These are phyloP conservation scores for Citrus trifoliata DNA, from an alignment of 345 rosid genomes.

Conservation along the genomic window DNA sequence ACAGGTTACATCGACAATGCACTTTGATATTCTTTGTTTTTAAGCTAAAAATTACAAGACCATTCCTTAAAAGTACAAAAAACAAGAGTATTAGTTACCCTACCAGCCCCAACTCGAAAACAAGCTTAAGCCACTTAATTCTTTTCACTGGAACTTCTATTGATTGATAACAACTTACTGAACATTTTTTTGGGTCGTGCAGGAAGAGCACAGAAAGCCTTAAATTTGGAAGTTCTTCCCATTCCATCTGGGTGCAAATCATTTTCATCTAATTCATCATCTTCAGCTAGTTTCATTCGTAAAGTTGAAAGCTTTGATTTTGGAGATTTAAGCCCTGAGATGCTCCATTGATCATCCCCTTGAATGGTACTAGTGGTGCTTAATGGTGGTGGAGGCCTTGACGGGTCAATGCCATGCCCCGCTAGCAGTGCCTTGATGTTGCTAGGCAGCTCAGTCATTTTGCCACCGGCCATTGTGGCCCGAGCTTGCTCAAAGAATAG, in stretches of 20 bases:
- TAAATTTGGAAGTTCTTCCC: slow-evolving; percentile 56
- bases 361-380: slow-evolving; percentile 67
- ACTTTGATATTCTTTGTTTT: slow-evolving; percentile 33
- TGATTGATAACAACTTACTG: slow-evolving; percentile 55
- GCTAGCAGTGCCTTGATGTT: slow-evolving; percentile 87
- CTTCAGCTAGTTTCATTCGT: slow-evolving; percentile 84
- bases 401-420: slow-evolving; percentile 68
- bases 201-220: slow-evolving; percentile 81
- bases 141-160: slow-evolving; percentile 51
- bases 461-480: slow-evolving; percentile 62
- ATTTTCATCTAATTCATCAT: slow-evolving; percentile 58
- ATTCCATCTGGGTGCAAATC: slow-evolving; percentile 54
- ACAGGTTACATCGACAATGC: slow-evolving; percentile 41
- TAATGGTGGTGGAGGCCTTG: slow-evolving; percentile 54
- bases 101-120: slow-evolving; percentile 3
- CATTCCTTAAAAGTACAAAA: slow-evolving; percentile 17
- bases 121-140: slow-evolving; percentile 35
- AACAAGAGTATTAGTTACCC: slow-evolving; percentile 27
- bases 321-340: slow-evolving; percentile 82
- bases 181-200: slow-evolving; percentile 55
- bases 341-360: slow-evolving; percentile 91
- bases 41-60: slow-evolving; percentile 35
- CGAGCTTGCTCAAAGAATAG: slow-evolving; percentile 94
- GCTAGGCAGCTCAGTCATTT: slow-evolving; percentile 72
- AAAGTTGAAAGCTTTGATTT: slow-evolving; percentile 67